Base-by-base conservation (phyloP, 2,329 filamentous ascomycete species). In the Verticillium zaregamsianum region DNA sequence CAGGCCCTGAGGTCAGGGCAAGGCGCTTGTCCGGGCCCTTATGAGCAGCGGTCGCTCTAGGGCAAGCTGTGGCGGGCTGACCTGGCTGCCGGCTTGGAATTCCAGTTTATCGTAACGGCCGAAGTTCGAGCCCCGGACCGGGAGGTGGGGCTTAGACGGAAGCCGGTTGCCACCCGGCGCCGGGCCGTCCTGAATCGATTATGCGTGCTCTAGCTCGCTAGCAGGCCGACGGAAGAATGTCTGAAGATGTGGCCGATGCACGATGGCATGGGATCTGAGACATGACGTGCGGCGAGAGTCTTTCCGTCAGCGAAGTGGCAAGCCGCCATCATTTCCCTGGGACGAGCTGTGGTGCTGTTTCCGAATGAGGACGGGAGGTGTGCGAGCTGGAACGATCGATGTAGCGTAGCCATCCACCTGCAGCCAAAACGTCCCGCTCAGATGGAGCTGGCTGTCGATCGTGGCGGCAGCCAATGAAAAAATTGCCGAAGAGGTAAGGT, bases 401-500 rank as follows among this genome's bases (percentile, higher is more conserved):
- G 40, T 20, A 23, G 40, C 40, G 20, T 35, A 9, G 9, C 33
- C 40, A 49, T 23, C n/a, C n/a, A 49, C n/a, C n/a, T 49, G 39
- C 40, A 23, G 8, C 12, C 40, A 25, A 49, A 11, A 23, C 9
- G n/a, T 49, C 8, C 40, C n/a, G 40, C n/a, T 3, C 40, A 23
- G 40, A 49, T 49, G 40, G 40, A 49, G n/a, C 20, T 49, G 40
- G 6, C 20, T 20, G 56, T 14, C 35, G 33, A 57, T 57, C 20
- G 8, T 17, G 5, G 35, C 23, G 1, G 9, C 33, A 37, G 32
- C 56, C 56, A 57, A 57, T 57, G 56, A 57, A 37, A 57, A 57
- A 57, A 25, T 15, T 65, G 67, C 62, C n/a, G 68, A 70, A 62
- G 55, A 28, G 33, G 14, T 37, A 31, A 23, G 23, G 20, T n/a